Evolutionary conservation across 768 basidiomycete genomes (phyloP), one percentile per base, ranked within the genome.

Genomic region (Dictyophora rubrovolvata): DNA sequence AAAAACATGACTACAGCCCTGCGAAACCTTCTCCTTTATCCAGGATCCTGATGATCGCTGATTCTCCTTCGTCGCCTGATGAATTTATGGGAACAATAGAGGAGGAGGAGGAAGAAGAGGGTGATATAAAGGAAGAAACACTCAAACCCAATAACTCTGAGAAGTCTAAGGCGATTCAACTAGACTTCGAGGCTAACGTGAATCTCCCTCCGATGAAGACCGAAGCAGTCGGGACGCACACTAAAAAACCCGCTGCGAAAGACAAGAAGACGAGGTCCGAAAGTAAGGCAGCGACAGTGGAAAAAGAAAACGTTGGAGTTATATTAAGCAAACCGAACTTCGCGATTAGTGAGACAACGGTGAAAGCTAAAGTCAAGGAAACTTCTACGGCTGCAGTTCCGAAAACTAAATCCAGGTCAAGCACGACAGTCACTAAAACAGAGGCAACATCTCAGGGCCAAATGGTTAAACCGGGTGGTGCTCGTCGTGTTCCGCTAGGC

Each of bases 1-100:
- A 88, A 84, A 75, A 80, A 4, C 89, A 92, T 62, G 87, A 88
- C 0, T 92, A 91, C 62, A 90, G 89, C 0, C 89, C 89, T 28
- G 84, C 75, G 1, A 85, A 82, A 68, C 89, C 89, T 0, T 89
- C 87, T 62, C 89, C 89, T 1, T 75, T 92, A 34, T 89, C 86
- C 61, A 79, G 88, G 11, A 89, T 91, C 55, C 75, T 90, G 21
- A 81, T 84, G 83, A 74, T 90, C 48, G 78, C 75, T 3, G 74
- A 84, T 61, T 87, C 86, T 0, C 83, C 83, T 69, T 75, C 36
- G 74, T 71, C 53, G 70, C 74, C 14, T 65, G 35, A 70, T 12
- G 55, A 53, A 1, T 14, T 47, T 22, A 37, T 53, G 17, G 49
- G 62, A 8, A 18, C 48, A 10, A 62, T 60, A 23, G 63, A 67